These are phyloP conservation scores for Globisporangium radiosum DNA, from an alignment of 352 stramenopile genomes.

Conservation along the genomic window DNA sequence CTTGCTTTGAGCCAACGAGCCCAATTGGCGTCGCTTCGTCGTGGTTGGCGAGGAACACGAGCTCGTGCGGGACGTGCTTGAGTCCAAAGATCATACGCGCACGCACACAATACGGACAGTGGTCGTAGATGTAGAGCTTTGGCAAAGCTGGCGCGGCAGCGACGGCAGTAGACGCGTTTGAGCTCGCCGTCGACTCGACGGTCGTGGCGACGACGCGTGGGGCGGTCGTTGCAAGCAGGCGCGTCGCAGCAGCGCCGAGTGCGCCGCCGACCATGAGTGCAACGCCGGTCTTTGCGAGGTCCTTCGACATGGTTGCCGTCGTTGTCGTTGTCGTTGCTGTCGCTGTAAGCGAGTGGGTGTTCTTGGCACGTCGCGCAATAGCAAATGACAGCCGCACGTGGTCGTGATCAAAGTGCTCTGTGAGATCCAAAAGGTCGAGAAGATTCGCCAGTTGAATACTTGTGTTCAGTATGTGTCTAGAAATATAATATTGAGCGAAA, in stretches of 20 bases:
- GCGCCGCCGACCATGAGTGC: slow-evolving; percentile 37
- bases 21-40: slow-evolving; percentile 32
- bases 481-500: too few relatives aligned
- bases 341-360: not conserved
- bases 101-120: slow-evolving; percentile 37
- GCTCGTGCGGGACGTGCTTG: slow-evolving; percentile 28
- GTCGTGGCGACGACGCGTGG: slow-evolving; percentile 10
- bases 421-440: too few relatives aligned
- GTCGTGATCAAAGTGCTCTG: too few relatives aligned
- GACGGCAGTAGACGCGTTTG: not conserved
- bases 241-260: slow-evolving; percentile 30
- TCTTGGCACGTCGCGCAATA: too few relatives aligned
- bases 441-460: too few relatives aligned
- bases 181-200: not conserved
- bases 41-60: slow-evolving; percentile 37
- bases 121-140: slow-evolving; percentile 52
- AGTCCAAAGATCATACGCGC: slow-evolving; percentile 41
- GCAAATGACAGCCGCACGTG: too few relatives aligned
- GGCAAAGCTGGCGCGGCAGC: slow-evolving; percentile 5
- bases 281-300: slow-evolving; percentile 38
- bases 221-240: slow-evolving; percentile 17
- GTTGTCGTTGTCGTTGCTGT: not conserved
- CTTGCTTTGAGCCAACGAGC: slow-evolving; percentile 28
- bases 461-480: too few relatives aligned
- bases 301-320: slow-evolving; percentile 23